Evolutionary conservation across 2,329 filamentous ascomycete genomes (phyloP), one percentile per base, ranked within the genome.

Genomic region (Fusarium oligoseptatum): DNA sequence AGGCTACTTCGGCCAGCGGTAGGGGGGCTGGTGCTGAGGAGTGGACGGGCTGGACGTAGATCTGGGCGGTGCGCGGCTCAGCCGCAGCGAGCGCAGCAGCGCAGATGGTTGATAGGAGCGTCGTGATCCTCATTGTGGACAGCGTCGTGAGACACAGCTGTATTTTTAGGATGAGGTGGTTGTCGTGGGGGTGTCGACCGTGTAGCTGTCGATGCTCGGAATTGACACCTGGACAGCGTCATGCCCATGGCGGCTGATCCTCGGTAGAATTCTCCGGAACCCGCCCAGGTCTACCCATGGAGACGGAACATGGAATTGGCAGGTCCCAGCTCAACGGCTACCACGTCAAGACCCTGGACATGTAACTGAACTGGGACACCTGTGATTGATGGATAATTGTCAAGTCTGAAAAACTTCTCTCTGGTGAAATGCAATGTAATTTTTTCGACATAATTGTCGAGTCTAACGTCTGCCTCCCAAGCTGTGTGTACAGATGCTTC

Each of bases 1-100:
- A 92, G 68, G 85, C 82, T 68, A 92, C 82, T 72, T 89, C 87
- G 73, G 89, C 90, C 67, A 92, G 87, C n/a, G 82, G 55, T 78
- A 79, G 62, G 64, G 87, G 82, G 8, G 80, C 68, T 37, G 81
- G 68, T 50, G 81, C 72, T 24, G 80, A 75, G 62, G 80, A 69
- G 32, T 81, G 76, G 71, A 91, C 80, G 62, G 88, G 85, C 71
- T 91, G 88, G 75, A 90, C 83, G 84, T 87, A 89, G 82, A 91
- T 82, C 67, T 88, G 81, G 36, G 86, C 86, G 36, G 85, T 88
- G 69, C 85, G 85, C 48, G 84, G 82, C 48, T 83, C 76, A 68
- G 84, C 83, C 41, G 75, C 77, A 68, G 83, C 84, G 50, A 85
- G 75, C 39, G 84, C 78, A 17, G 84, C 82, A 69, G 84, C 84